Evolutionary conservation across 1,284 basidiomycete genomes (phyloP).

Genomic region (Rhodotorula sp.): DNA sequence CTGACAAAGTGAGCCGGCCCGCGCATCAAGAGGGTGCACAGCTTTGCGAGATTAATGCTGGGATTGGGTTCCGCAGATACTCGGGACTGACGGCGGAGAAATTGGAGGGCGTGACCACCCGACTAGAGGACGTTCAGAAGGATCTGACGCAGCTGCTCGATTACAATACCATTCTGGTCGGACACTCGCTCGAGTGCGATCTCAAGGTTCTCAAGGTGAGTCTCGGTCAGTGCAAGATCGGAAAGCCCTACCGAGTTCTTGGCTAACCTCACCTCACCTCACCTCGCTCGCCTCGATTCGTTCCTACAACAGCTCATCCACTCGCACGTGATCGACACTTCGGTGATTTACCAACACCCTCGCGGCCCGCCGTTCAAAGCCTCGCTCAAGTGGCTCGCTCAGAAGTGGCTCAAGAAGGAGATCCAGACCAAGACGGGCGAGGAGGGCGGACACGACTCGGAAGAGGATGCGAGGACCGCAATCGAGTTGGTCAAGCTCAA

Average conservation of each 20-base stretch:
- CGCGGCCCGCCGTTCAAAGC: constrained; percentile 85
- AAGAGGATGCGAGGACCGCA: constrained; percentile 85
- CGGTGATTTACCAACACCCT: constrained; percentile 81
- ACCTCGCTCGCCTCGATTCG: neutral
- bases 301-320: constrained; percentile 47
- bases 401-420: constrained; percentile 79
- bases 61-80: constrained; percentile 58
- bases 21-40: neutral
- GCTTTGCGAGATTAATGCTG: neutral
- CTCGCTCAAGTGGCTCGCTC: constrained; percentile 84
- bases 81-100: constrained; percentile 81
- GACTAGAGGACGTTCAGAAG: constrained; percentile 69
- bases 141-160: constrained; percentile 57
- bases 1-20: constrained; percentile 65
- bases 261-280: neutral
- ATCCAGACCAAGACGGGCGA: constrained; percentile 60
- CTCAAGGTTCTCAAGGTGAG: constrained; percentile 76
- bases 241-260: neutral
- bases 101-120: constrained; percentile 67
- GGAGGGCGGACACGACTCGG: constrained; percentile 72
- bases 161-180: constrained; percentile 75
- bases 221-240: constrained; percentile 42
- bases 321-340: constrained; percentile 82
- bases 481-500: constrained; percentile 77
- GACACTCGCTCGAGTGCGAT: constrained; percentile 90